Percentiles rank a stretch among this genome's conserved stretches.
Evolutionary conservation across 2,329 filamentous ascomycete genomes (phyloP).

Genomic region (Xylariaceae sp.): DNA sequence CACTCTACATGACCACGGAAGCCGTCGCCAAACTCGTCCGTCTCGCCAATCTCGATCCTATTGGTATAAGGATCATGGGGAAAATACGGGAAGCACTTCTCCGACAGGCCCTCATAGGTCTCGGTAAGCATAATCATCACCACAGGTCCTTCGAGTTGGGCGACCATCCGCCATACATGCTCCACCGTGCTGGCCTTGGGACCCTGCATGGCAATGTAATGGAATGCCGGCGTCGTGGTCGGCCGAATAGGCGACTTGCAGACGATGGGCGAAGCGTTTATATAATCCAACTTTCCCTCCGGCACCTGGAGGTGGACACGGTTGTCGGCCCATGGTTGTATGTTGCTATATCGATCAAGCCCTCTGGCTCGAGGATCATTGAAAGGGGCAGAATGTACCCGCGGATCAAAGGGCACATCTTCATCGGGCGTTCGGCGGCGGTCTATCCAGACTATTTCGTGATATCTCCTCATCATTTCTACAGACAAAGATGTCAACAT

Average conservation of each 20-base stretch:
- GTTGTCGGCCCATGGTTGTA: constrained; percentile 85
- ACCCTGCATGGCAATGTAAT: constrained; percentile 91
- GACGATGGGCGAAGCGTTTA: constrained; percentile 71
- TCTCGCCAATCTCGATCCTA: constrained; percentile 55
- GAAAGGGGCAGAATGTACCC: constrained; percentile 44
- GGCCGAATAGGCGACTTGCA: constrained; percentile 43
- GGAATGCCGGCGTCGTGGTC: constrained; percentile 36
- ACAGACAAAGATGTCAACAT: too few species aligned
- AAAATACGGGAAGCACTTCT: constrained; percentile 91
- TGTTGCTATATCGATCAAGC: constrained; percentile 83
- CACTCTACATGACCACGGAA: constrained; percentile 66
- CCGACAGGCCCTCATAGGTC: constrained; percentile 67
- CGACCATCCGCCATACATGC: constrained; percentile 95
- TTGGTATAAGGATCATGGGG: constrained; percentile 53
- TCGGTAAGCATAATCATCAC: constrained; percentile 95
- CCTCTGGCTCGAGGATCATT: constrained; percentile 39
- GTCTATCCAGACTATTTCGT: constrained; percentile 51
- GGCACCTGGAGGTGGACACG: constrained; percentile 76
- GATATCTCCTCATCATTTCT: constrained; percentile 34
- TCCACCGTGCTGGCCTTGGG: constrained; percentile 70
- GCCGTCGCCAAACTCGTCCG: constrained; percentile 59
- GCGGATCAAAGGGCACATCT: too few species aligned
- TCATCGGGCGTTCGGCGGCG: constrained; percentile 35
- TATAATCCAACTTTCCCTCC: constrained; percentile 67
- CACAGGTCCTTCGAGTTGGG: constrained; percentile 65